These are phyloP conservation scores for Willaertia magna DNA, from an alignment of 208 protist species.

Conservation along the genomic window DNA sequence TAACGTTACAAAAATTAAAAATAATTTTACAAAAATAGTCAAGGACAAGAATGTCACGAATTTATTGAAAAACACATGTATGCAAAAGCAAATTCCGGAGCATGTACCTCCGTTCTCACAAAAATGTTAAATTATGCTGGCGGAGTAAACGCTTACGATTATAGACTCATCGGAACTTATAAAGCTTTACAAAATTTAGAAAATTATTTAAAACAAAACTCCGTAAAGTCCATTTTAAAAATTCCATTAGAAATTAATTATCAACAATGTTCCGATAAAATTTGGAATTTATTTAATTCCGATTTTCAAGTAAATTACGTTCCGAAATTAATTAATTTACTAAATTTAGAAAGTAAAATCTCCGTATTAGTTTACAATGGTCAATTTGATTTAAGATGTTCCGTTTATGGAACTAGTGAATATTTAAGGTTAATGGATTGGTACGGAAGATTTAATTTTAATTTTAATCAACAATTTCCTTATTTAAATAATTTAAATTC, in stretches of 20 bases:
- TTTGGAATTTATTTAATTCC: not conserved
- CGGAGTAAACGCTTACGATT: not conserved
- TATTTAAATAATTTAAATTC: no score
- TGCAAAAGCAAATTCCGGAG: not conserved
- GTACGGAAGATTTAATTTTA: not conserved
- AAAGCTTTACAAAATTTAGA: not conserved
- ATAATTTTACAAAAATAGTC: not conserved
- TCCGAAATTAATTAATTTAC: not conserved
- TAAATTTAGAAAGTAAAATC: not conserved
- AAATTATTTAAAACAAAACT: not conserved
- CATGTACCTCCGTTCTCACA: not conserved
- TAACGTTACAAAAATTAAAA: no score
- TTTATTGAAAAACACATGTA: not conserved
- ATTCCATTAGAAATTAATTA: not conserved
- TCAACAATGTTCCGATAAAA: not conserved
- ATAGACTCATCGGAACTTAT: not conserved
- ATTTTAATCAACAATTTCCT: not conserved
- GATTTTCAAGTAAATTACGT: not conserved
- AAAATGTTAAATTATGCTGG: not conserved
- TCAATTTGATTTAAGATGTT: not conserved
- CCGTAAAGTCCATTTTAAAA: not conserved
- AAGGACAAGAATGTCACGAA: not conserved
- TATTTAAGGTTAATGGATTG: not conserved
- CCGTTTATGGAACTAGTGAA: not conserved
- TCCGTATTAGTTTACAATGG: not conserved